Evolutionary conservation across 176 grass and related monocot species (phyloP), one percentile per base, ranked within the genome.

Genomic region (Dactylis glomerata): DNA sequence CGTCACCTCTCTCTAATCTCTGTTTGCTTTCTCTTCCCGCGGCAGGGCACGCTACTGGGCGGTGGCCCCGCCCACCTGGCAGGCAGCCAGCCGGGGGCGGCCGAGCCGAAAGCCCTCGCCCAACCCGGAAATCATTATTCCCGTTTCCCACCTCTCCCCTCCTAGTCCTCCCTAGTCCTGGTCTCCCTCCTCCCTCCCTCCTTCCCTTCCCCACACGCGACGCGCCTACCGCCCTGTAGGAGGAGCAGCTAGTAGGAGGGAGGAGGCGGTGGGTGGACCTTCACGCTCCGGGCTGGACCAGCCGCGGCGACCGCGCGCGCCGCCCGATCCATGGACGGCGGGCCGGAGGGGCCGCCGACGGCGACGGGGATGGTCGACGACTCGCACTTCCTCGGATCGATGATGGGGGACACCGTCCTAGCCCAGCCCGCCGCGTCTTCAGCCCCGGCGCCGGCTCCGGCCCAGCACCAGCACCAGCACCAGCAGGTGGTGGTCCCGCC

Each of bases 361-460:
- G 4, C 45, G 0, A 0, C 49, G 44, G 62, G 63, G 69, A 59
- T 83, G 78, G 61, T 85, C 74, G 86, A 92, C 40, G 81, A 94
- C 71, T 86, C 88, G 61, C 86, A 92, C 26, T 90, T 99, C 73
- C 86, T 89, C 0, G 78, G 81, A 72, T 90, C 96, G 28, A 86
- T 90, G 80, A 78, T 91, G 40, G 91, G 80, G 27, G 70, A 85
- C 1, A 31, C 68, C 34, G 42, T 37, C 20, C 62, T 65, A 0
- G 45, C 78, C 0, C 76, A 65, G 44, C 37, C 67, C 19, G 38
- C 9, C 68, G 16, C 2, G 27, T 57, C 27, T 28, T 4, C 63
- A 40, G 30, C 44, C 14, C 61, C 63, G 0, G 2, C 22, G 3
- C 52, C 34, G 0, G 4, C 32, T 15, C 28, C 36, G 20, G 28